A percentile compares a stretch with the other conserved stretches of the same genome.
These are phyloP conservation scores for Diaporthe ilicicola DNA, from an alignment of 2,329 filamentous ascomycete species.

Conservation along the genomic window DNA sequence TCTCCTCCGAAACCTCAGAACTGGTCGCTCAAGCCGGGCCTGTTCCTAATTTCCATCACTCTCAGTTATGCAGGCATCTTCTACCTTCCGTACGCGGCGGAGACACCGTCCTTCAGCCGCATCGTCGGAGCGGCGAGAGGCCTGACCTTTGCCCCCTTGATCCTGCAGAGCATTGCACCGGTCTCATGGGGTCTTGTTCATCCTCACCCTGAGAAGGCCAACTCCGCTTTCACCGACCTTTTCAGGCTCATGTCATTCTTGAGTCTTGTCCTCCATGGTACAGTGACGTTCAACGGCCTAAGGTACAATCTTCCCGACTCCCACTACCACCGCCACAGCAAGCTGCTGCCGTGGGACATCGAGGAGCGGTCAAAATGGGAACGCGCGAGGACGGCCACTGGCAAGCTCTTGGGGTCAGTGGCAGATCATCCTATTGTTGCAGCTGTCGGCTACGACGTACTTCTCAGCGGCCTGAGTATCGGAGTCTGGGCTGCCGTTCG, in stretches of 20 bases:
- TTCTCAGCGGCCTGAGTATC: slow-evolving; percentile 62
- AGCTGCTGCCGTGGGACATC: slow-evolving; percentile 54
- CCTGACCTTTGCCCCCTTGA: slow-evolving; percentile 55
- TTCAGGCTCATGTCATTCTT: slow-evolving; percentile 57
- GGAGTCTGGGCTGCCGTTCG: slow-evolving; percentile 66
- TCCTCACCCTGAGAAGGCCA: slow-evolving; percentile 47
- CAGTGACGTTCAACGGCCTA: slow-evolving; percentile 52
- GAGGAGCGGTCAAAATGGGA: slow-evolving; percentile 54
- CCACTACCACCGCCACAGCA: slow-evolving; percentile 58
- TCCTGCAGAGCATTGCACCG: slow-evolving; percentile 57
- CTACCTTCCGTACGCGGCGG: slow-evolving; percentile 50
- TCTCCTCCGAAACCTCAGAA: slow-evolving; percentile 52
- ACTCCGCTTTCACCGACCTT: slow-evolving; percentile 52
- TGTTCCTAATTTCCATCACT: slow-evolving; percentile 46
- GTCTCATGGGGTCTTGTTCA: slow-evolving; percentile 57
- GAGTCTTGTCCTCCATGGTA: slow-evolving; percentile 55
- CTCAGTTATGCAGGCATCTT: slow-evolving; percentile 48
- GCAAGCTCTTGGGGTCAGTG: slow-evolving; percentile 57
- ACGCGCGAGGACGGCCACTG: slow-evolving; percentile 54
- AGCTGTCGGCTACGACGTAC: slow-evolving; percentile 65
- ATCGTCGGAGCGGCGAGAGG: slow-evolving; percentile 44
- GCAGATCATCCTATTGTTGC: slow-evolving; percentile 66
- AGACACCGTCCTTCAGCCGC: slow-evolving; percentile 49
- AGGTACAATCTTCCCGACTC: slow-evolving; percentile 56
- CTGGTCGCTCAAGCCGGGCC: slow-evolving; percentile 50